Base-by-base conservation (phyloP, 371 early-diverging fungal genomes). In the Sporodiniella umbellata region DNA sequence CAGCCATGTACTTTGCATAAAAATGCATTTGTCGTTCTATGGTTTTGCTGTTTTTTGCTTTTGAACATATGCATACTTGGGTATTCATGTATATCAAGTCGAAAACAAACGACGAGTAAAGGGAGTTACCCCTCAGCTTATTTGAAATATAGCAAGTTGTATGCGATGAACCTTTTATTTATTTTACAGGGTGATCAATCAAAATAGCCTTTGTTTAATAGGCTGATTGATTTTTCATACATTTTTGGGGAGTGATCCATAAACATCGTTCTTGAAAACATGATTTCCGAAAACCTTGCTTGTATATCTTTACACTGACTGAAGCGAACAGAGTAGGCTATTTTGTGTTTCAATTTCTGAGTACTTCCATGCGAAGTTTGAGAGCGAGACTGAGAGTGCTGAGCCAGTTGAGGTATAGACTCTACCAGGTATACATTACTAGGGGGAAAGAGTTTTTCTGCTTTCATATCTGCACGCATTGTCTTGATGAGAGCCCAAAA, bases 361-460 rank as follows among this genome's bases (percentile, higher is more conserved):
- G 56, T 42, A 18, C 42, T 19, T 12, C 28, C 39, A 18, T 51
- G 33, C 18, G 48, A 22, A 33, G 53, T 40, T 23, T 49, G 54
- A 11, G 56, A 30, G 12, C 54, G 6, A 11, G 45, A 28, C 11
- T 48, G 42, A 26, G 48, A 55, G 54, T 51, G 48, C 33, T 47
- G 60, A 19, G 42, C 64, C 45, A 70, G 60, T 19, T 55, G 79
- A 42, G 57, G 75, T 44, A 57, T 61, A 2, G 75, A 75, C 45
- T 80, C 85, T 35, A 92, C 60, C 12, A 77, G 56, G 54, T 86
- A 89, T 3, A 88, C 75, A 1, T 83, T 81, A 2, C 84, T 81
- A 0, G 92, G 89, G 19, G 92, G 92, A 48, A 87, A 88, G 15
- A 92, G 70, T 47, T 92, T 92, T 45, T 88, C 89, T 3, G 83